Percentiles rank a stretch among this genome's conserved stretches.
Evolutionary conservation across 2,329 filamentous ascomycete genomes (phyloP).

Genomic region (Knoxdaviesia proteae): DNA sequence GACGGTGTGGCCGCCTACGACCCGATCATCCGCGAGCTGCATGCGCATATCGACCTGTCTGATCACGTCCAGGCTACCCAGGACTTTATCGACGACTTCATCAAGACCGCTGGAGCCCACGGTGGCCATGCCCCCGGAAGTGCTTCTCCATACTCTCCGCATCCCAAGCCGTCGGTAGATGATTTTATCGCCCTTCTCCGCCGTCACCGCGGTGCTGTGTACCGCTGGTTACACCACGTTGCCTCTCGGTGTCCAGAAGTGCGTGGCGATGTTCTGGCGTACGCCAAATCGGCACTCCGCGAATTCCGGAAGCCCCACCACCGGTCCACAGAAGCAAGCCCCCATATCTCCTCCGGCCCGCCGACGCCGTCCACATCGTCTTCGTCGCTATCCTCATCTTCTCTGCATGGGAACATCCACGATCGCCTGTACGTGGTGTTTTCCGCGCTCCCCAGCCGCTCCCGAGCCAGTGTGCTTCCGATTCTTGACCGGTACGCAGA

Average conservation of each 20-base stretch:
- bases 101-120: constrained; percentile 17
- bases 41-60: constrained; percentile 50
- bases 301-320: constrained; percentile 25
- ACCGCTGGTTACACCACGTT: constrained; percentile 52
- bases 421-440: constrained; percentile 20
- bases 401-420: constrained; percentile 16
- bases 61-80: constrained; percentile 47
- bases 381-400: not conserved
- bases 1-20: constrained; percentile 49
- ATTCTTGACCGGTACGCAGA: constrained; percentile 37
- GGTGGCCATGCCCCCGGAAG: not conserved
- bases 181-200: constrained; percentile 50
- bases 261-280: constrained; percentile 36
- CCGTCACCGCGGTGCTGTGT: constrained; percentile 40
- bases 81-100: constrained; percentile 48
- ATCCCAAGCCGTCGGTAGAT: constrained; percentile 37
- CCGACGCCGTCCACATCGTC: no score
- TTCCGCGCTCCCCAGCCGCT: constrained; percentile 21
- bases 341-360: not conserved
- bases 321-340: not conserved
- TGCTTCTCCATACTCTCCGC: no score
- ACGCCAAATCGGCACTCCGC: constrained; percentile 34
- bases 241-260: constrained; percentile 47
- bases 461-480: constrained; percentile 22
- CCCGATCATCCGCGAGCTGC: constrained; percentile 50